Evolutionary conservation across 2,329 filamentous ascomycete genomes (phyloP).

Genomic region (Diaporthe helianthi): DNA sequence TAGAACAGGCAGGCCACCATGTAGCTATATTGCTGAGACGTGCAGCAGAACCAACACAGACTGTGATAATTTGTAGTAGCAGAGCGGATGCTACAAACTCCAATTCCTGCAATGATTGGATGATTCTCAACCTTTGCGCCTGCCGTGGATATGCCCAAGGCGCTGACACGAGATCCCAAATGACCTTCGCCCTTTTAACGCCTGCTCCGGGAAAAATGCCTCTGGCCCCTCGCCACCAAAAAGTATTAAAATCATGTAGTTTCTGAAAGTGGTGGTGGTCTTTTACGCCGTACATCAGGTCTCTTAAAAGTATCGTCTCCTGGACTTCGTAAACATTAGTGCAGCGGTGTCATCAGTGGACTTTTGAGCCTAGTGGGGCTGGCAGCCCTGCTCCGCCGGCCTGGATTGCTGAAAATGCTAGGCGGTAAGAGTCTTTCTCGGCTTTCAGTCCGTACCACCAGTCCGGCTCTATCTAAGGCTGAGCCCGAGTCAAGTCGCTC

Average conservation of each 20-base stretch:
- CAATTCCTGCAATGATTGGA: not conserved
- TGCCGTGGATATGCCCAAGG: not conserved
- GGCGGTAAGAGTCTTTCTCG: constrained; percentile 74
- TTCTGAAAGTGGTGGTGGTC: constrained; percentile 18
- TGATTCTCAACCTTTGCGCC: not conserved
- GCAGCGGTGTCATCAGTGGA: constrained; percentile 58
- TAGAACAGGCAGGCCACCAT: constrained; percentile 17
- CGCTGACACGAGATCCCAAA: not conserved
- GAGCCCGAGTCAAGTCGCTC: constrained; percentile 57
- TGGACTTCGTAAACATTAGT: constrained; percentile 38
- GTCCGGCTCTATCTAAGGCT: constrained; percentile 70
- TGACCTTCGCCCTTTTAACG: not conserved
- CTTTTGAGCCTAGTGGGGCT: constrained; percentile 68
- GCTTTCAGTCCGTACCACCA: constrained; percentile 85
- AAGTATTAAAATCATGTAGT: constrained; percentile 32
- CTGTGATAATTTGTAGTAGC: not conserved
- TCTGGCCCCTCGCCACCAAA: not conserved
- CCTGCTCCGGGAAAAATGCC: constrained; percentile 11
- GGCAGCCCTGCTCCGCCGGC: constrained; percentile 57
- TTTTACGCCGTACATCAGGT: constrained; percentile 29
- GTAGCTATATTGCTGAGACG: not conserved
- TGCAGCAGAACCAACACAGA: not conserved
- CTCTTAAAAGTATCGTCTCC: constrained; percentile 25
- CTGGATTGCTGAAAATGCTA: constrained; percentile 59
- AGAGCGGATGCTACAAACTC: not conserved